Conservation (phyloP, 805 yeast genomes). For the Jamesozyma rosinii region DNA sequence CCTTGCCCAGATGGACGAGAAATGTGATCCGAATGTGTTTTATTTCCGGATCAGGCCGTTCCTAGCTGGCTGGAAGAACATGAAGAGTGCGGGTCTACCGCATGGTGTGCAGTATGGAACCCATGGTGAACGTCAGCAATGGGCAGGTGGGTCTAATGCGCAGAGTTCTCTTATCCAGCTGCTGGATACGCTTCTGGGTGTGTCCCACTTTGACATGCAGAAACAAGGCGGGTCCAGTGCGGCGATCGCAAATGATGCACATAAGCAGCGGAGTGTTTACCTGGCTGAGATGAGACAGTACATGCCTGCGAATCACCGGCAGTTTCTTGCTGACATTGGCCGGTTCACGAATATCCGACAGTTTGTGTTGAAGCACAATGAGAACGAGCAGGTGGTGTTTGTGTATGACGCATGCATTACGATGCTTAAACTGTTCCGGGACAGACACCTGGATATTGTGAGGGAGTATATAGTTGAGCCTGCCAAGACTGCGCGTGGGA, state of each 20-base stretch:
- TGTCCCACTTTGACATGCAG: slow-evolving; percentile 42
- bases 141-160: slow-evolving; percentile 90
- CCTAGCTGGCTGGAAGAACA: slow-evolving; percentile 89
- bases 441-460: slow-evolving; percentile 87
- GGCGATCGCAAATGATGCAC: not conserved
- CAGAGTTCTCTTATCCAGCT: slow-evolving; percentile 86
- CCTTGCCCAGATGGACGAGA: slow-evolving; percentile 76
- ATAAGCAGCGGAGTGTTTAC: slow-evolving; percentile 45
- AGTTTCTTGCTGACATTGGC: slow-evolving; percentile 56
- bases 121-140: slow-evolving; percentile 44
- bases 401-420: slow-evolving; percentile 86
- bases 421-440: slow-evolving; percentile 79
- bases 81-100: slow-evolving; percentile 76
- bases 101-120: slow-evolving; percentile 73
- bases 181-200: slow-evolving; percentile 64
- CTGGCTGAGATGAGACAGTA: slow-evolving; percentile 77
- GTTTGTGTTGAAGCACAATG: slow-evolving; percentile 42
- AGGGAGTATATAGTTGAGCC: slow-evolving; percentile 78
- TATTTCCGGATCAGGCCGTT: slow-evolving; percentile 81
- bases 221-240: not conserved
- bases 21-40: slow-evolving; percentile 90
- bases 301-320: slow-evolving; percentile 83
- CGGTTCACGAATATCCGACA: slow-evolving; percentile 52
- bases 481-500: slow-evolving; percentile 34
- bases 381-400: slow-evolving; percentile 48